Conservation (phyloP, 2,329 filamentous ascomycete genomes). For the Penicillium griseofulvum region DNA sequence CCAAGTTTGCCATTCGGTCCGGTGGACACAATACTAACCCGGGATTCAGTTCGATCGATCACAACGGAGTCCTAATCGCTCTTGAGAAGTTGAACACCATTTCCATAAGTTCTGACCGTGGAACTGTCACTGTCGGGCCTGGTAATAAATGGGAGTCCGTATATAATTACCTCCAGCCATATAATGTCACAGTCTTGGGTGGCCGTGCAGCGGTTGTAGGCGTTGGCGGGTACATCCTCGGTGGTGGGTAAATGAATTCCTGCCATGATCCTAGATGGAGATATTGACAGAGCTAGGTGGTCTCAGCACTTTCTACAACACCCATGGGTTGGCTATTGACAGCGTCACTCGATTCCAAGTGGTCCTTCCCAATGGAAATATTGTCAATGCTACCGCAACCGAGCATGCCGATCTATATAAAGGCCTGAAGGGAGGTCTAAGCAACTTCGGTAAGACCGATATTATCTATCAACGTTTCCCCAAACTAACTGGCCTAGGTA, state of each 20-base stretch:
- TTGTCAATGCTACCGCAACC: not conserved
- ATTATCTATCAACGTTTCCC: not conserved
- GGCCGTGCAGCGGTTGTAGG: not conserved
- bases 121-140: not conserved
- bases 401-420: not conserved
- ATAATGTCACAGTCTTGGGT: not conserved
- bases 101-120: not conserved
- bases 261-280: not conserved
- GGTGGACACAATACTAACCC: not conserved
- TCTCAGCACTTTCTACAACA: not conserved
- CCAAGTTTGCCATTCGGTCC: not conserved
- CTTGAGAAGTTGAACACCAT: not conserved
- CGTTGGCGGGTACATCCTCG: not conserved
- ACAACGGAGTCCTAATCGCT: not conserved
- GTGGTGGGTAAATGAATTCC: not conserved
- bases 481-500: not conserved
- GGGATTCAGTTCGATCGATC: not conserved
- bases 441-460: not conserved
- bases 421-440: not conserved
- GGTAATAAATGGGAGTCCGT: not conserved
- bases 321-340: not conserved
- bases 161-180: not conserved
- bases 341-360: not conserved
- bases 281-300: not conserved
- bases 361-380: not conserved